Percentiles rank a stretch among this genome's conserved stretches.
Evolutionary conservation across 306 rosid genomes (phyloP).

Genomic region (apple (Malus domestica)): ASM211411v1 NC_041804.1:7913501-7914000

Average conservation of each 20-base stretch:
- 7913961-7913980: slow-evolving; percentile 88
- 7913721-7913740: slow-evolving; percentile 69
- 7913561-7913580: slow-evolving; percentile 56
- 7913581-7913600: slow-evolving; percentile 9
- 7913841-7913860: neutral
- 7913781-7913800: slow-evolving; percentile 65
- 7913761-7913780: slow-evolving; percentile 80
- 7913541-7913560: slow-evolving; percentile 73
- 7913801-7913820: slow-evolving; percentile 73
- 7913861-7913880: neutral
- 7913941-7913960: slow-evolving; percentile 88
- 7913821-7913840: slow-evolving; percentile 13
- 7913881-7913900: slow-evolving; percentile 5
- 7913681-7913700: neutral
- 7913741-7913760: slow-evolving; percentile 66
- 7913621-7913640: neutral
- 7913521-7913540: slow-evolving; percentile 74
- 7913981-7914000: slow-evolving; percentile 66
- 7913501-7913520: slow-evolving; percentile 80
- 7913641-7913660: neutral
- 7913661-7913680: neutral
- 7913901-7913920: slow-evolving; percentile 75
- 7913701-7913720: slow-evolving; percentile 61
- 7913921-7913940: slow-evolving; percentile 87
- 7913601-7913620: neutral